Evolutionary conservation across 768 basidiomycete species (phyloP).

Genomic region (Vararia minispora): DNA sequence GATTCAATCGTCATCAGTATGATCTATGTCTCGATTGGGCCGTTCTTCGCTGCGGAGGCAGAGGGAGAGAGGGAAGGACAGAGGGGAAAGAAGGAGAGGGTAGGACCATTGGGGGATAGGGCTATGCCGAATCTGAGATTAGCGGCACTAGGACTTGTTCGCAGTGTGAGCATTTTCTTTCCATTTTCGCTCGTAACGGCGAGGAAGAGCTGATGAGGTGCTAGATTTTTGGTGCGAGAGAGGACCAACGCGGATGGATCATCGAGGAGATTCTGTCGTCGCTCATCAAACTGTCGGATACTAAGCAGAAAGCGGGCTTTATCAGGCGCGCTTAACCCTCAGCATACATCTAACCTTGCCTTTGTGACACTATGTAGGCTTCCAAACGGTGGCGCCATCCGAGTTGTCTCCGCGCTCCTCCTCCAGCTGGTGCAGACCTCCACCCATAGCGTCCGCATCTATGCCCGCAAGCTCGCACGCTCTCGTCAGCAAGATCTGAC

Average conservation of each 20-base stretch:
- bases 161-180: constrained; percentile 49
- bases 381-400: constrained; percentile 82
- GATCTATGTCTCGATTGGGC: constrained; percentile 88
- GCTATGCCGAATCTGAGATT: constrained; percentile 75
- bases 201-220: constrained; percentile 5
- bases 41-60: constrained; percentile 82
- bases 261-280: constrained; percentile 94
- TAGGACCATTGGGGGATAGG: constrained; percentile 62
- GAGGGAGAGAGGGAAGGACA: constrained; percentile 41
- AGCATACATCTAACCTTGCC: constrained; percentile 1
- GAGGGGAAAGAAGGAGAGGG: constrained; percentile 46
- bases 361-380: constrained; percentile 37
- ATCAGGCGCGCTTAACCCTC: constrained; percentile 48
- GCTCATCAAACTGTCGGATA: constrained; percentile 80
- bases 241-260: constrained; percentile 90
- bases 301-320: constrained; percentile 82
- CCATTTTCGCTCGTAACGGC: too few relatives aligned
- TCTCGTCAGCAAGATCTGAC: constrained; percentile 46
- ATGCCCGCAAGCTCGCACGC: constrained; percentile 51
- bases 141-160: constrained; percentile 73
- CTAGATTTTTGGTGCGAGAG: constrained; percentile 86
- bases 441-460: constrained; percentile 74
- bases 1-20: constrained; percentile 87
- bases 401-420: constrained; percentile 86
- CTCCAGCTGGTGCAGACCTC: constrained; percentile 96